These are phyloP conservation scores for Camelina neglecta DNA, from an alignment of 345 rosid species.

Conservation along the genomic window DNA sequence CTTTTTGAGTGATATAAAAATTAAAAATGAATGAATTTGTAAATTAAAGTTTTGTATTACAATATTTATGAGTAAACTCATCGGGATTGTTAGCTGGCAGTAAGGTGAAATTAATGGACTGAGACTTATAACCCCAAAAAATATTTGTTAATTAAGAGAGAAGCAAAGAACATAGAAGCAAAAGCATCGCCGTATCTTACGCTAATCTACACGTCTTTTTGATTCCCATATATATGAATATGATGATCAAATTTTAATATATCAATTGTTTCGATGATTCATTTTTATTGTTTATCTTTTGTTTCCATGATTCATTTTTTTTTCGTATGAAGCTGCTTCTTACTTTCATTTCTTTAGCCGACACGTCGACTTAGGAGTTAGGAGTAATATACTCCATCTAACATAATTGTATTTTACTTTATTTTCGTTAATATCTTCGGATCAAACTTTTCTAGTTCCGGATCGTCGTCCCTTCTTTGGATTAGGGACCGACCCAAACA, in stretches of 20 bases:
- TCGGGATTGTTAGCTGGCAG: slow-evolving; percentile 53
- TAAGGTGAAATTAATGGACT: slow-evolving; percentile 48
- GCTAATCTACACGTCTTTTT: slow-evolving; percentile 51
- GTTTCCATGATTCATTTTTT: slow-evolving; percentile 1
- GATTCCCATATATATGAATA: slow-evolving; percentile 41
- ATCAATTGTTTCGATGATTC: slow-evolving; percentile 34
- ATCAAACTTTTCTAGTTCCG: not conserved
- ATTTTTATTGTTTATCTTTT: not conserved
- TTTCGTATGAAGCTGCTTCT: slow-evolving; percentile 37
- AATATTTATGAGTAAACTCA: slow-evolving; percentile 41
- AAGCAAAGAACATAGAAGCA: slow-evolving; percentile 38
- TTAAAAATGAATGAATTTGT: slow-evolving; percentile 30
- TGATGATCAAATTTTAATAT: slow-evolving; percentile 10
- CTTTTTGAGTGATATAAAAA: slow-evolving; percentile 4
- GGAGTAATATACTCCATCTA: slow-evolving; percentile 27
- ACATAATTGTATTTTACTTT: slow-evolving; percentile 1
- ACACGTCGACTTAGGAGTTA: slow-evolving; percentile 39
- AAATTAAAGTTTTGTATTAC: slow-evolving; percentile 21
- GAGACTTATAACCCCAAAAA: slow-evolving; percentile 36
- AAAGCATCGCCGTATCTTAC: slow-evolving; percentile 49
- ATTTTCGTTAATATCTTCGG: not conserved
- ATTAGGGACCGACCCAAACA: not conserved
- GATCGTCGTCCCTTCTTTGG: not conserved
- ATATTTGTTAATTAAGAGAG: slow-evolving; percentile 35
- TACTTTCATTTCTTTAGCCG: slow-evolving; percentile 35